Conservation (phyloP, 192 early-diverging fungal genomes). For the Chytriomyces hyalinus region DNA sequence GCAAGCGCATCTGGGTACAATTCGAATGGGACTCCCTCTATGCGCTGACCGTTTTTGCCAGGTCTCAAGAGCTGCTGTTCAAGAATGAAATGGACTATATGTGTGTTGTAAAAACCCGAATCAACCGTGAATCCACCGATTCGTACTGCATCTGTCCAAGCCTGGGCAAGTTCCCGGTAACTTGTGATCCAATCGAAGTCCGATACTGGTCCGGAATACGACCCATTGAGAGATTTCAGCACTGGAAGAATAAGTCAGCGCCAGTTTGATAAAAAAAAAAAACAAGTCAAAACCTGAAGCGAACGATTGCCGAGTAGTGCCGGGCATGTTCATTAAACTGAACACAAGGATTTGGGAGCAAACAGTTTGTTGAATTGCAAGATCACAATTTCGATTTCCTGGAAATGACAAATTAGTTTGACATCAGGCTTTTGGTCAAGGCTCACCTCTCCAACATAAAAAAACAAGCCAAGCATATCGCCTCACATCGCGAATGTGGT, state of each 20-base stretch:
- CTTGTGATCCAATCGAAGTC: neutral
- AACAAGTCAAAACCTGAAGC: neutral
- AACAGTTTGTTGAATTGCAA: neutral
- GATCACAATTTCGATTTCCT: neutral
- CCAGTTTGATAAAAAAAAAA: neutral
- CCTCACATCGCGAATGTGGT: neutral
- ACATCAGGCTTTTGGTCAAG: neutral
- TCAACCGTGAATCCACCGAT: neutral
- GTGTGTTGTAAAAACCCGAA: neutral
- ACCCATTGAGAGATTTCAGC: neutral
- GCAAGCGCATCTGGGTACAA: neutral
- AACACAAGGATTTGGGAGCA: neutral
- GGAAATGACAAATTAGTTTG: neutral
- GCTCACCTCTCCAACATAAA: constrained; percentile 1
- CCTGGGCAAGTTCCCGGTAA: neutral
- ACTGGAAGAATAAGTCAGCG: neutral
- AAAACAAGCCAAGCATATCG: constrained; percentile 22
- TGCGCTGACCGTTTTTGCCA: neutral
- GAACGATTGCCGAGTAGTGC: neutral
- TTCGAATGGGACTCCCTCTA: neutral
- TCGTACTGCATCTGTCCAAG: neutral
- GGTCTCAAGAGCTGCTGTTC: neutral
- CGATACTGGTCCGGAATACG: neutral
- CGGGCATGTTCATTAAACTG: neutral
- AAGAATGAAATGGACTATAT: neutral